A percentile compares a stretch with the other conserved stretches of the same genome.
Evolutionary conservation across 345 rosid genomes (phyloP).

Genomic region (Eucalyptus sp.): DNA sequence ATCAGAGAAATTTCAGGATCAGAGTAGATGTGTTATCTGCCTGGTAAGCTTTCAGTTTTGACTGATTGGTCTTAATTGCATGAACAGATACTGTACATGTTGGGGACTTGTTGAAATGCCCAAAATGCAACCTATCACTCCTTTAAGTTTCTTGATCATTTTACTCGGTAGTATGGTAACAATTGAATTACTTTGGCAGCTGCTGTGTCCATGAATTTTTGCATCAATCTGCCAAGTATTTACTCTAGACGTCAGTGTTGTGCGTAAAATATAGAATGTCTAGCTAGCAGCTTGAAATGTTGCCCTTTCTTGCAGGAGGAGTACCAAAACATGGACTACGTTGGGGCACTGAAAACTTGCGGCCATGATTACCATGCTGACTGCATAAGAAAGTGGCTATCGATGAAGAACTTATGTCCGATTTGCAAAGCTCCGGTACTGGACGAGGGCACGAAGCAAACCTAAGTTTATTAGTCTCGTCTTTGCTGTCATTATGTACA

Average conservation of each 20-base stretch:
- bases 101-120: neutral
- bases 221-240: neutral
- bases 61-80: neutral
- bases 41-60: slow-evolving; percentile 39
- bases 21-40: slow-evolving; percentile 62
- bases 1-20: slow-evolving; percentile 31
- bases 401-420: slow-evolving; percentile 80
- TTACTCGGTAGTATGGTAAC: neutral
- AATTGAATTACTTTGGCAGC: neutral
- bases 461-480: neutral
- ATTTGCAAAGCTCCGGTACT: slow-evolving; percentile 68
- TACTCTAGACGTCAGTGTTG: neutral
- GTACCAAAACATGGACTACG: slow-evolving; percentile 46
- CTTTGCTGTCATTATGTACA: neutral
- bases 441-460: slow-evolving; percentile 14
- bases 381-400: slow-evolving; percentile 81
- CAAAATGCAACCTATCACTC: neutral
- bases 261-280: neutral
- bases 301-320: slow-evolving; percentile 42
- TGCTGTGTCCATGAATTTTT: neutral
- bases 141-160: neutral
- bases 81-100: neutral
- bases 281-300: neutral
- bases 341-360: slow-evolving; percentile 45
- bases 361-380: slow-evolving; percentile 65